Evolutionary conservation across 1,284 basidiomycete species (phyloP), one percentile per base, ranked within the genome.

Genomic region (Marasmius tenuissimus): DNA sequence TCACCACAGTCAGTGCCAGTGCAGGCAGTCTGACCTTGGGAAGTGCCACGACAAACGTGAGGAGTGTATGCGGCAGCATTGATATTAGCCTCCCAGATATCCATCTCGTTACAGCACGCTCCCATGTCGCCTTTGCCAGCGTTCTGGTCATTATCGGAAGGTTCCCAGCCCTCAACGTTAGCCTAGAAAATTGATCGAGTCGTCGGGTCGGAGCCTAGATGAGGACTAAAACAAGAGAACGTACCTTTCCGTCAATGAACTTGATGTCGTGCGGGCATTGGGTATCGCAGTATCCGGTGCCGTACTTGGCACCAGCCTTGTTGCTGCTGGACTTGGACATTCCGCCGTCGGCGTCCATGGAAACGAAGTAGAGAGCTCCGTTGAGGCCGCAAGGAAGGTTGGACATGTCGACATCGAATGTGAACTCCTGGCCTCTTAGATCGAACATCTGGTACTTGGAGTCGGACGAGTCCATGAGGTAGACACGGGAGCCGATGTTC

Each of bases 401-500:
- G 58, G 68, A 68, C 18, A 72, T 71, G 69, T 82, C 79, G 64
- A 82, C 78, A 67, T 79, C 78, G 68, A 81, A 80, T 27, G 78
- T 78, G 72, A 82, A 81, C 72, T 81, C 79, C 68, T 78, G 73
- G 70, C 80, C 80, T 60, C 73, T 67, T 57, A 77, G 40, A 40
- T 58, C 58, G 55, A 66, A 63, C 3, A 52, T 61, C 59, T 66
- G 61, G 39, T 66, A 66, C 4, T 69, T 66, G 58, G 58, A 59
- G 4, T 56, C 16, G 27, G n/a, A 16, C 14, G 53, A 39, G 38
- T 51, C 73, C 75, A 85, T 75, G 58, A 85, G 76, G 74, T 85
- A 86, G 57, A 85, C 78, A 67, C 84, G 84, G 37, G 82, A 82
- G 47, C 84, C 84, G 71, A 85, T 73, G 75, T 85, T 85, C 64